Base-by-base conservation (phyloP, 2,329 filamentous ascomycete species). In the Beauveria caledonica region DNA sequence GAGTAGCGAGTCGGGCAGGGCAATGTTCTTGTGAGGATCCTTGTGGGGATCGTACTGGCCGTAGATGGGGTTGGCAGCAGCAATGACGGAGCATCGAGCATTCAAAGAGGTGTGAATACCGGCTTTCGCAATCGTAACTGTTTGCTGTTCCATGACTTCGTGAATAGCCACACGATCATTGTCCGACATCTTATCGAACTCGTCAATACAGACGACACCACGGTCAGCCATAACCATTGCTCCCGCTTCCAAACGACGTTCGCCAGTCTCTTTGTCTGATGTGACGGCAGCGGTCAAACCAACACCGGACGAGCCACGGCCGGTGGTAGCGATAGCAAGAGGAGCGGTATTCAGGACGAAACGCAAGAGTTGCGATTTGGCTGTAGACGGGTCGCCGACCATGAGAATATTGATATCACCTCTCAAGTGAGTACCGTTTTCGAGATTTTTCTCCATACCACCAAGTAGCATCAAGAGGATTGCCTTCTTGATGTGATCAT, bases 91-190 rank as follows among this genome's bases (percentile, higher is more conserved):
- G 77, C 94, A 99, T 61, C 94, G 88, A 58, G 94, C 94, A 70
- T 99, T 99, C 62, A 99, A 80, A 3, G 92, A 96, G 0, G 94
- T 99, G 75, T 99, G 94, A 62, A 99, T 99, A 65, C 94, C 94
- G 1, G 94, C 94, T 77, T 99, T 99, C 57, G 94, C 94, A 69
- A 99, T 99, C 15, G 94, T 99, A 63, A 99, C 94, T 0, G 94
- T 99, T 76, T 99, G 94, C 77, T 99, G 94, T 76, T 99, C 94
- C 94, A 99, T 99, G 66, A 99, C 94, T 89, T 99, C 94, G 83
- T 99, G 94, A 67, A 99, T 99, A 51, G 94, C 94, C 4, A 99
- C 94, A 71, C 94, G 86, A 74, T 99, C 94, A 61, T 97, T 88
- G 71, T 99, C 94, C 61, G 92, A 97, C 94, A 99, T 99, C 75